Evolutionary conservation across 225 moss, liverwort and hornwort species (phyloP).

Genomic region (Anthoceros angustus): DNA sequence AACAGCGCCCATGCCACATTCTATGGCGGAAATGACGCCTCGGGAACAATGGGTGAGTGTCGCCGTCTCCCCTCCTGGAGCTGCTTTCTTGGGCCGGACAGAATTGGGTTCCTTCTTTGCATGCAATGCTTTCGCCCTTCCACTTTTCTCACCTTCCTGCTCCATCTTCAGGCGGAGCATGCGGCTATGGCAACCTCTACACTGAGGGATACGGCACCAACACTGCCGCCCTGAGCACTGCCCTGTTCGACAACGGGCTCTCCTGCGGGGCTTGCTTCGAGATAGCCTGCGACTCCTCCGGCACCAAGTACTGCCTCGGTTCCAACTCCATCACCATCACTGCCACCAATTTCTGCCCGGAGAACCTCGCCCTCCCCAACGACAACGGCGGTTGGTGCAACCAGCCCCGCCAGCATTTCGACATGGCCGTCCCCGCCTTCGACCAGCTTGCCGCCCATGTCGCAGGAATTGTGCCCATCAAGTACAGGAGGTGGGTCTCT

Average conservation of each 20-base stretch:
- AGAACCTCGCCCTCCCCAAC: conserved; percentile 9
- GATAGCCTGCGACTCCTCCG: conserved; percentile 36
- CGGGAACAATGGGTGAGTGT: conserved; percentile 40
- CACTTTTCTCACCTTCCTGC: conserved; percentile 11
- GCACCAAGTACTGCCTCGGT: conserved; percentile 38
- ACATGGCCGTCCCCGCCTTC: conserved; percentile 17
- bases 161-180: conserved; percentile 36
- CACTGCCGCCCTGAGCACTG: conserved; percentile 48
- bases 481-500: not conserved
- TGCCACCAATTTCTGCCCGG: conserved; percentile 42
- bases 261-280: conserved; percentile 52
- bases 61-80: not conserved
- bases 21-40: conserved; percentile 43
- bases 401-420: conserved; percentile 45
- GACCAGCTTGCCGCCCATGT: not conserved
- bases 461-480: not conserved
- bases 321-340: conserved; percentile 21
- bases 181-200: conserved; percentile 49
- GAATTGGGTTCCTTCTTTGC: not conserved
- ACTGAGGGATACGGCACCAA: conserved; percentile 48
- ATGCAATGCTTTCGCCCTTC: not conserved
- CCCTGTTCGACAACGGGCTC: conserved; percentile 42
- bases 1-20: conserved; percentile 37
- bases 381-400: conserved; percentile 52
- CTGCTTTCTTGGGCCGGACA: not conserved